Evolutionary conservation across 768 basidiomycete species (phyloP).

Genomic region (Pleurotus platypus): DNA sequence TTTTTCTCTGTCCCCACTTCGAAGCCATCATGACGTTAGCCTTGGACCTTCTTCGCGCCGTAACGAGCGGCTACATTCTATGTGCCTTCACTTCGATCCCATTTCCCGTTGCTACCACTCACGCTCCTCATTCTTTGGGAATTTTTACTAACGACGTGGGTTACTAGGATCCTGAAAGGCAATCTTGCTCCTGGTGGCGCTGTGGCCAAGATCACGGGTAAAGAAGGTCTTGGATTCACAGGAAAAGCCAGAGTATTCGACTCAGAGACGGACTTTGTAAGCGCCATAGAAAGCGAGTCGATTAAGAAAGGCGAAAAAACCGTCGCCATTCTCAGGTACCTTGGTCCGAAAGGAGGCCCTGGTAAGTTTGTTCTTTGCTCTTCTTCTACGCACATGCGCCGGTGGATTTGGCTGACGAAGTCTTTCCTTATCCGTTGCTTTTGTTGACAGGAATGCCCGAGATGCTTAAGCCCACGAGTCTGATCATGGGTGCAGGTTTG

Average conservation of each 20-base stretch:
- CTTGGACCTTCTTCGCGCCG: slow-evolving; percentile 2
- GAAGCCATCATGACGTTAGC: slow-evolving; percentile 11
- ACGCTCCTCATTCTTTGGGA: slow-evolving; percentile 1
- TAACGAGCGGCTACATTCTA: slow-evolving; percentile 8
- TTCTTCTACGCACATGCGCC: not conserved
- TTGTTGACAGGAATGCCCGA: slow-evolving; percentile 85
- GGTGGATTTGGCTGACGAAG: not conserved
- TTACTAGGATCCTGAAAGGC: slow-evolving; percentile 76
- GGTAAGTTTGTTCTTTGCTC: slow-evolving; percentile 45
- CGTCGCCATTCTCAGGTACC: slow-evolving; percentile 90
- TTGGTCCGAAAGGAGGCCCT: slow-evolving; percentile 96
- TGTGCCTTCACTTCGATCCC: not conserved
- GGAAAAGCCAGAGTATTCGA: slow-evolving; percentile 95
- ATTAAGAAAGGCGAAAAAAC: slow-evolving; percentile 97
- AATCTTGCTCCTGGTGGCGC: slow-evolving; percentile 94
- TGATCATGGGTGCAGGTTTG: slow-evolving; percentile 98
- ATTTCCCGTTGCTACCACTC: not conserved
- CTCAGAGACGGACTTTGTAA: slow-evolving; percentile 81
- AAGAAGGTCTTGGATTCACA: slow-evolving; percentile 85
- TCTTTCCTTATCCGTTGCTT: slow-evolving; percentile 12
- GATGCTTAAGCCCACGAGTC: slow-evolving; percentile 97
- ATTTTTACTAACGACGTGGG: not conserved
- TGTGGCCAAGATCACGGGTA: slow-evolving; percentile 96
- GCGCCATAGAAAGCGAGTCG: slow-evolving; percentile 82
- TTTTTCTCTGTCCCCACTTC: slow-evolving; percentile 6